A percentile compares a stretch with the other conserved stretches of the same genome.
phyloP scores from a whole-genome alignment of 164 flowering plant genomes.

The Litsea cubeba region DNA sequence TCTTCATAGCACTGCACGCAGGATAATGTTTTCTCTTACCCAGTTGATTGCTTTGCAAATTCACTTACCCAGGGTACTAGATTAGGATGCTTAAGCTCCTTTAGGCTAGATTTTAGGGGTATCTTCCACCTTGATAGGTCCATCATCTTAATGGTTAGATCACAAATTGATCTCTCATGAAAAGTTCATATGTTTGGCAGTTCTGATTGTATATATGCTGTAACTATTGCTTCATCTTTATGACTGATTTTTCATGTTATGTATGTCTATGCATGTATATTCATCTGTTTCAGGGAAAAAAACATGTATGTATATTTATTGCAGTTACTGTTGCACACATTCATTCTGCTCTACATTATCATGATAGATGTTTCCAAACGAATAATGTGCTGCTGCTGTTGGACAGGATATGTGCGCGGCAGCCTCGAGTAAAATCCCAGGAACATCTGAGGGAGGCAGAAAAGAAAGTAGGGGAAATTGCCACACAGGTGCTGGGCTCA shows the following conservation, averaged over 20 bases:
- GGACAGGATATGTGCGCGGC: constrained; percentile 36
- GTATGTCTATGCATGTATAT: background rate
- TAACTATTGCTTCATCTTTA: background rate
- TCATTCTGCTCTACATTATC: too few species aligned
- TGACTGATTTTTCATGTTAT: background rate
- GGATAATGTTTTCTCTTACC: too few species aligned
- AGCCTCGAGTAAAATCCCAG: constrained; percentile 24
- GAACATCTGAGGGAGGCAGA: background rate
- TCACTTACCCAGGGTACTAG: too few species aligned
- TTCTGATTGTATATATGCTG: background rate
- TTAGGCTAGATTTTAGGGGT: background rate
- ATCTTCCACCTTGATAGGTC: too few species aligned
- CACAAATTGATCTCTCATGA: too few species aligned
- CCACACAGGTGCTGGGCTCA: constrained; percentile 8
- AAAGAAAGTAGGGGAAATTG: constrained; percentile 14
- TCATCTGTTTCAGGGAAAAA: too few species aligned
- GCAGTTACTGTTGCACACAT: too few species aligned
- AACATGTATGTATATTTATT: too few species aligned
- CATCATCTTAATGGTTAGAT: too few species aligned
- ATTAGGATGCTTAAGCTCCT: background rate
- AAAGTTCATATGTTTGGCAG: too few species aligned
- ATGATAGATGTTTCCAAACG: background rate
- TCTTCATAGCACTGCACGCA: too few species aligned
- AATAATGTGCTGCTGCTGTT: constrained; percentile 3
- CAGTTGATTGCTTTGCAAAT: too few species aligned